Base-by-base conservation (phyloP, 2,329 filamentous ascomycete species). In the Ophiosphaerella herpotricha region DNA sequence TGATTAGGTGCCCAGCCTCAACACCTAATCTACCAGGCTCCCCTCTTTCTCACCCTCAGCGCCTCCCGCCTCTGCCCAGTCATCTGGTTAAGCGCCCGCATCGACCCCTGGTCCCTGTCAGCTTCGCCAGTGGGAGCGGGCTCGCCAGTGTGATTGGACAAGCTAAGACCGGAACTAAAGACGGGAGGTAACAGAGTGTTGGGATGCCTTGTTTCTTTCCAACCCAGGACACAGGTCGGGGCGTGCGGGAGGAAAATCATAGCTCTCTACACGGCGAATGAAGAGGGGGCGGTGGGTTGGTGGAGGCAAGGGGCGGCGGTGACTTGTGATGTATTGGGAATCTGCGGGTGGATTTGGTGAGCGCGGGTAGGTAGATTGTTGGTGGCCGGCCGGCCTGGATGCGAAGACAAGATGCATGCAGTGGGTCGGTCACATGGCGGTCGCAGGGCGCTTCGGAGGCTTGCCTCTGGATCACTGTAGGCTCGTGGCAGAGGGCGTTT, bases 151-250 rank as follows among this genome's bases (percentile, higher is more conserved):
- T 29, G 7, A 29, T 29, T 29, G 54, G 65, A 40, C 47, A 37
- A 26, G 40, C 40, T 29, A 29, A 29, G 26, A 29, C 26, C 26
- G 26, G 37, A 6, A 29, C 41, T 32, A 39, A 40, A 29, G 44
- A 57, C 58, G 64, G 64, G 59, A 60, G 61, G 58, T 59, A 60
- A 61, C 60, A 47, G 49, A 55, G 44, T 45, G 49, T 60, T 60
- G 59, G 56, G 54, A 50, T 41, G 45, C 39, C 47, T 37, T 40
- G 32, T 37, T 45, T 40, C 16, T 24, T 40, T 31, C 39, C 14
- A 14, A 18, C 23, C 13, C 29, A 29, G n/a, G 7, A 34, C 26
- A 5, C 11, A 11, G n/a, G 40, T 13, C n/a, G 9, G 40, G 14
- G 31, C 14, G 16, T 29, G 26, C 26, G 26, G 26, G 26, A 11